Evolutionary conservation across 371 early-diverging fungal species (phyloP).

Genomic region (Actinomortierella ambigua): DNA sequence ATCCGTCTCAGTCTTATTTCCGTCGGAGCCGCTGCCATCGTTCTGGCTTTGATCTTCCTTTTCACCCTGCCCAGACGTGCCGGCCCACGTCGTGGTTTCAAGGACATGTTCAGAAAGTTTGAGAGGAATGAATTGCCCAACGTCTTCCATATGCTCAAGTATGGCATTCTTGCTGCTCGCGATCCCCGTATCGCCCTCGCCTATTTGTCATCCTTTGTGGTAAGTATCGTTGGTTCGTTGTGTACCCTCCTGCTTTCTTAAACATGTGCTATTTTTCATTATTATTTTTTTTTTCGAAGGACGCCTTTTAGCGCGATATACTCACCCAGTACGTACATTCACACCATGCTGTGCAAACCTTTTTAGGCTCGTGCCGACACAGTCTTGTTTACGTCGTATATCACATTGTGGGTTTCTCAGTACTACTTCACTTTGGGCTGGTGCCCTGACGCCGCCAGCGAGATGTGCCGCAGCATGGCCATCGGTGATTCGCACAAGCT

Average conservation of each 20-base stretch:
- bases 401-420: conserved; percentile 77
- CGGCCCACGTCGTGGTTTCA: conserved; percentile 3
- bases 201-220: conserved; percentile 65
- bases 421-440: conserved; percentile 61
- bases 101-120: conserved; percentile 15
- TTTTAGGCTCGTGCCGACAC: conserved; percentile 77
- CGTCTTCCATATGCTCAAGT: conserved; percentile 26
- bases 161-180: conserved; percentile 56
- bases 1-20: conserved; percentile 38
- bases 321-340: no score
- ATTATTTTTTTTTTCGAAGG: neutral
- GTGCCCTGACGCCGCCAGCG: conserved; percentile 47
- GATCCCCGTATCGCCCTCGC: conserved; percentile 67
- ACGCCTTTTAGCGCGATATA: no score
- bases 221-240: conserved; percentile 14
- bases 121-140: conserved; percentile 7
- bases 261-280: neutral
- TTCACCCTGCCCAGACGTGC: conserved; percentile 48
- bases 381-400: conserved; percentile 71
- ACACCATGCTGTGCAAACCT: no score
- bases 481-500: conserved; percentile 60
- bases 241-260: neutral
- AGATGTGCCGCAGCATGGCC: conserved; percentile 49
- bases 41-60: conserved; percentile 41
- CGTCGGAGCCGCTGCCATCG: conserved; percentile 51